Evolutionary conservation across 371 early-diverging fungal genomes (phyloP), one percentile per base, ranked within the genome.

Genomic region (Syncephalastrum monosporum): DNA sequence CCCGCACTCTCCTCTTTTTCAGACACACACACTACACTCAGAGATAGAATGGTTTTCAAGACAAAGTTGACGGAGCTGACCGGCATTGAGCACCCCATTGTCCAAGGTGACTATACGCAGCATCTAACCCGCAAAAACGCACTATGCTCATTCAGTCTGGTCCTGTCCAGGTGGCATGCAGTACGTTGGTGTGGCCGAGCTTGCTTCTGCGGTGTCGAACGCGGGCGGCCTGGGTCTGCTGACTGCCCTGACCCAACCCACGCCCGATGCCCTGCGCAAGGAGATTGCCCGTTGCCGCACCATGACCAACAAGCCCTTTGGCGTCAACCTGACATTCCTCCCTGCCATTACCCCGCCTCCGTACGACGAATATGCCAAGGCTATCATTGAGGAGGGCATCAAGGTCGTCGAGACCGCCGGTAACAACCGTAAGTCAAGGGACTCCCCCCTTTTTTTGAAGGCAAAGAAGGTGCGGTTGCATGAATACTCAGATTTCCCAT

Each of bases 161-260:
- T 33, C 38, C 5, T 33, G 38, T 4, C 41, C 15, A 62, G 63
- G 63, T 53, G 63, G 63, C 17, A 62, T 62, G 63, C 55, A 55
- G 42, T 45, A 62, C 42, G 87, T 91, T 41, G 91, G 91, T 44
- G 82, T 83, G 0, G 89, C 89, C 29, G 91, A 89, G 59, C 73
- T 89, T 61, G 91, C 87, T 10, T 79, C 86, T 46, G 91, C 98
- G 60, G 95, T 98, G 45, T 95, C 95, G 38, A 98, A 98, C 78
- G 98, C 97, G 53, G 98, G 98, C 52, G 95, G 93, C 29, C 92
- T 95, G 64, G 98, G 98, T 47, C 89, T 95, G 15, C 67, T 98
- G 65, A 88, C 87, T 67, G 97, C 95, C 38, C 84, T 62, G 80
- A 90, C 91, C 13, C 90, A 91, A 62, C 91, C 91, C 44, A 89